phyloP scores from a whole-genome alignment of 2,329 filamentous ascomycete species.

The Aspergillus alliaceus region DNA sequence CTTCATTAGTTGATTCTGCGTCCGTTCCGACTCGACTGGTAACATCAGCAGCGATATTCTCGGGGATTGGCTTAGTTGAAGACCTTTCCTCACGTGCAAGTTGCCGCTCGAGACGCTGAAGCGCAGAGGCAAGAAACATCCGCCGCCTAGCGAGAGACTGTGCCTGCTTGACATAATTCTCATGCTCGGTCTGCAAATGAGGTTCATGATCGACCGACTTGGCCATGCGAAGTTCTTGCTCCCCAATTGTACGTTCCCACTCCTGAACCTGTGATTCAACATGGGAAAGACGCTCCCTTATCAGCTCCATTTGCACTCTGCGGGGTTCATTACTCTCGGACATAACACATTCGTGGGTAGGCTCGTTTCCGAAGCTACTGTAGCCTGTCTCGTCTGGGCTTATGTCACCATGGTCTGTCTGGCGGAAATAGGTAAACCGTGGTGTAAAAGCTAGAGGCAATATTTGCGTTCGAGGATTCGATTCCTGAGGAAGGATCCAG shows the following conservation, averaged over 20 bases:
- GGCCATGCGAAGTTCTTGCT: conserved; percentile 67
- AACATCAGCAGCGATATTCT: conserved; percentile 22
- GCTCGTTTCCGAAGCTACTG: conserved; percentile 89
- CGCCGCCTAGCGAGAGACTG: conserved; percentile 59
- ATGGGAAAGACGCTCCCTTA: conserved; percentile 75
- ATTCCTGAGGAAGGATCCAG: conserved; percentile 88
- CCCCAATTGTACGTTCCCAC: conserved; percentile 70
- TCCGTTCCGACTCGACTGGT: conserved; percentile 30
- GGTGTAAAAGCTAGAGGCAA: conserved; percentile 88
- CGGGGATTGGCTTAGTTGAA: conserved; percentile 49
- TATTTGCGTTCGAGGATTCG: conserved; percentile 91
- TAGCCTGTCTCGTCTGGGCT: conserved; percentile 74
- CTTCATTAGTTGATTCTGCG: conserved; percentile 53
- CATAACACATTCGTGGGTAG: conserved; percentile 95
- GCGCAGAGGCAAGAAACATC: conserved; percentile 59
- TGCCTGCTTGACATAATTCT: conserved; percentile 56
- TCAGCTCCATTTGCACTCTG: conserved; percentile 81
- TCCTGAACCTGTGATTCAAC: conserved; percentile 74
- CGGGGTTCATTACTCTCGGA: conserved; percentile 85
- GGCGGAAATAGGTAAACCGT: conserved; percentile 94
- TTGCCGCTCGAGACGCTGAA: conserved; percentile 58
- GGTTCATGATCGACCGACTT: conserved; percentile 55
- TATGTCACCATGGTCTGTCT: conserved; percentile 84
- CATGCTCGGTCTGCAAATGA: conserved; percentile 43
- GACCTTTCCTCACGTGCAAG: conserved; percentile 40